phyloP scores from a whole-genome alignment of 2,329 filamentous ascomycete species.

The Fusarium sp. region DNA sequence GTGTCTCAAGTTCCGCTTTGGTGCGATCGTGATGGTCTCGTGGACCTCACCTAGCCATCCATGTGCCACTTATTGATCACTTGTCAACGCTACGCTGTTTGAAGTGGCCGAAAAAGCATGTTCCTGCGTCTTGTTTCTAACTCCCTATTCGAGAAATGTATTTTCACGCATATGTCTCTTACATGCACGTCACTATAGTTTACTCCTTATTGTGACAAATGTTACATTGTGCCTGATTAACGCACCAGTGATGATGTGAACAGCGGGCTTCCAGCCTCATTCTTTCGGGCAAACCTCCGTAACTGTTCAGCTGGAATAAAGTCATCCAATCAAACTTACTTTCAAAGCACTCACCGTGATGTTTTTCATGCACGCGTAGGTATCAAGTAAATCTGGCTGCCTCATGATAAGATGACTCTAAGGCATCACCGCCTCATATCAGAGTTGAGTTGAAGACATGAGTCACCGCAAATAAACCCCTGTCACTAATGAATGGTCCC shows the following conservation, averaged over 20 bases:
- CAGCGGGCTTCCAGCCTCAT: background rate
- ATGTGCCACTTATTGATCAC: conserved; percentile 39
- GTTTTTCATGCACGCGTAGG: background rate
- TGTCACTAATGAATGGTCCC: conserved; percentile 17
- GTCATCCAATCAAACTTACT: conserved; percentile 11
- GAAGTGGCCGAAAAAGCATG: background rate
- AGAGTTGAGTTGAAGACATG: conserved; percentile 24
- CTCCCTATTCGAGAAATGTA: background rate
- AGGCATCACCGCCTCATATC: conserved; percentile 23
- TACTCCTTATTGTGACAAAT: conserved; percentile 3
- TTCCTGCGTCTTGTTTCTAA: conserved; percentile 1
- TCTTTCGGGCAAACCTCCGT: background rate
- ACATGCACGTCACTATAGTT: conserved; percentile 20
- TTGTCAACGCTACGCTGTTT: conserved; percentile 6
- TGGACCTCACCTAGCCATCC: conserved; percentile 26
- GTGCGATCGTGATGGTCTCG: conserved; percentile 36
- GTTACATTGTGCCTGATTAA: conserved; percentile 42
- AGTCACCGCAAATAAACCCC: conserved; percentile 35
- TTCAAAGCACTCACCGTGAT: background rate
- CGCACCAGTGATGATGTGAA: conserved; percentile 27
- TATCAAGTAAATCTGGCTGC: conserved; percentile 4
- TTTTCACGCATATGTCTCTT: conserved; percentile 17
- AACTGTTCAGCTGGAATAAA: background rate
- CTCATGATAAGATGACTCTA: conserved; percentile 16
- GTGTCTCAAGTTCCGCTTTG: conserved; percentile 25